Conservation (phyloP, 805 yeast genomes). For the Ogataea chonburiensis region DNA sequence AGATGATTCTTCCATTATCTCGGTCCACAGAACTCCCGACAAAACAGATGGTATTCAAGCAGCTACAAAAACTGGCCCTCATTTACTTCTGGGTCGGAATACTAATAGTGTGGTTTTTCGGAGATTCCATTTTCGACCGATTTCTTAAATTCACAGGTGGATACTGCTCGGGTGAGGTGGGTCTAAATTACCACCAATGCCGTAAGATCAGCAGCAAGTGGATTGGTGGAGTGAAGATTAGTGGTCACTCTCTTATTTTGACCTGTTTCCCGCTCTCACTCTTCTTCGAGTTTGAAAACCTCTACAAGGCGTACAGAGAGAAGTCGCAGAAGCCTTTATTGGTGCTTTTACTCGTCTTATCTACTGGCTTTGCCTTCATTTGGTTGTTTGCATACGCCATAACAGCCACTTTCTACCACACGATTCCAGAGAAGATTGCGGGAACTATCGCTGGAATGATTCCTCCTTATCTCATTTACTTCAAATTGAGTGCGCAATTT, state of each 20-base stretch:
- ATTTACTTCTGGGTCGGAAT: constrained; percentile 24
- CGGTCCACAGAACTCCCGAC: not conserved
- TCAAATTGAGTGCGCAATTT: constrained; percentile 13
- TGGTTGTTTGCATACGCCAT: constrained; percentile 43
- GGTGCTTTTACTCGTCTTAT: not conserved
- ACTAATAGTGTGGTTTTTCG: constrained; percentile 35
- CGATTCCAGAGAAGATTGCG: constrained; percentile 43
- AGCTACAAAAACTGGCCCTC: constrained; percentile 20
- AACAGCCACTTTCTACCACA: constrained; percentile 51
- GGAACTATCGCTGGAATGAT: constrained; percentile 42
- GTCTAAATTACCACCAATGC: constrained; percentile 25
- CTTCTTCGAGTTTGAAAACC: constrained; percentile 24
- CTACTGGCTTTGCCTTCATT: constrained; percentile 20
- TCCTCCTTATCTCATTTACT: constrained; percentile 33
- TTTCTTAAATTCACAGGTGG: constrained; percentile 40
- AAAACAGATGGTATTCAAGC: constrained; percentile 6
- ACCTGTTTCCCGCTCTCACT: constrained; percentile 34
- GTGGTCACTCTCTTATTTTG: constrained; percentile 43
- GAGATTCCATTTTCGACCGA: constrained; percentile 34
- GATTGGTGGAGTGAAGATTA: constrained; percentile 40
- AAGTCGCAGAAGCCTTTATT: constrained; percentile 5
- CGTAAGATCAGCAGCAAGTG: constrained; percentile 28
- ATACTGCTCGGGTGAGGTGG: constrained; percentile 30
- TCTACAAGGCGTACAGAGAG: constrained; percentile 8
- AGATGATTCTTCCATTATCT: constrained; percentile 6